Conservation (phyloP, 2,329 filamentous ascomycete species). For the Sarocladium oryzae region DNA sequence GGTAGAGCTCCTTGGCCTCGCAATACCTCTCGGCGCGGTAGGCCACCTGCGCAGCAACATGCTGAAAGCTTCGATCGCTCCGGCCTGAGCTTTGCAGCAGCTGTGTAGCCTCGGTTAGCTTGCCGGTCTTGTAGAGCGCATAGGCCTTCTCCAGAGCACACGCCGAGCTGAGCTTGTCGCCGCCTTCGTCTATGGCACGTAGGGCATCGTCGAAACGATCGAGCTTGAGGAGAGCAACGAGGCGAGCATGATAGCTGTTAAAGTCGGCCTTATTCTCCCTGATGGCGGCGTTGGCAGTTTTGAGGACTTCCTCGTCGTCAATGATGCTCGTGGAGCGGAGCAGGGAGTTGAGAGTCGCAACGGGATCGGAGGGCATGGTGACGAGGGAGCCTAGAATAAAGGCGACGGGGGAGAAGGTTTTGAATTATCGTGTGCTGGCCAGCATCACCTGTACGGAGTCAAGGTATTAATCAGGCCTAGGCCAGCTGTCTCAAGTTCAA, state of each 20-base stretch:
- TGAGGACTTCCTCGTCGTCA: constrained; percentile 70
- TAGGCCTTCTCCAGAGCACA: constrained; percentile 70
- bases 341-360: constrained; percentile 45
- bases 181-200: constrained; percentile 58
- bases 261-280: constrained; percentile 53
- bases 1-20: constrained; percentile 59
- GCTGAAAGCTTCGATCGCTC: constrained; percentile 33
- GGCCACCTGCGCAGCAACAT: constrained; percentile 59
- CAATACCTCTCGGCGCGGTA: constrained; percentile 71
- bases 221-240: constrained; percentile 71
- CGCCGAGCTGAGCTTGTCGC: constrained; percentile 50
- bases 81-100: constrained; percentile 28
- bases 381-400: background rate
- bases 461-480: background rate
- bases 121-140: constrained; percentile 74
- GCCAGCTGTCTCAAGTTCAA: background rate
- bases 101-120: constrained; percentile 57
- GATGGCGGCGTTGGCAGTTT: constrained; percentile 54
- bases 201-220: constrained; percentile 77
- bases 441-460: background rate
- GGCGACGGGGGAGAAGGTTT: background rate
- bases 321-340: constrained; percentile 50
- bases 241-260: constrained; percentile 61
- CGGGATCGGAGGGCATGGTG: constrained; percentile 38
- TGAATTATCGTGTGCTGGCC: background rate